Percentiles rank a stretch among this genome's conserved stretches.
These are phyloP conservation scores for Dalbergia oliveri DNA, from an alignment of 306 rosid genomes.

Conservation along the genomic window DNA sequence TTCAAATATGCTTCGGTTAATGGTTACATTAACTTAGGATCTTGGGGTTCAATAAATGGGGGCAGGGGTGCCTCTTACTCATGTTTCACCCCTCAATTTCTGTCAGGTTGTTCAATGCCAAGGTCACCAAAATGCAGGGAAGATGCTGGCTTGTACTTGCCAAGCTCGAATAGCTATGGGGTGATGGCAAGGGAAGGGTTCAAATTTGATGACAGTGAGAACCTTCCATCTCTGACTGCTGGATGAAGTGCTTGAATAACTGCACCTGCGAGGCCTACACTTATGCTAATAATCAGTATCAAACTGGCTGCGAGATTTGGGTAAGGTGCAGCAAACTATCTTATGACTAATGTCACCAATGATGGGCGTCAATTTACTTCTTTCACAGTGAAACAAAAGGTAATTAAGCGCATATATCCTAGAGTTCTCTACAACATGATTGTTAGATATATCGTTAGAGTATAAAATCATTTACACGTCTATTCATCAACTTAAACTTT, in stretches of 20 bases:
- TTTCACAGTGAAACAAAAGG: neutral
- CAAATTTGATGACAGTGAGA: conserved; percentile 21
- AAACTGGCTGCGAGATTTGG: conserved; percentile 31
- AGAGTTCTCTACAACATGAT: neutral
- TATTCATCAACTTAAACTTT: too few species aligned
- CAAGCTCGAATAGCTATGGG: neutral
- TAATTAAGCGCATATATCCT: neutral
- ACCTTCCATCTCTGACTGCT: conserved; percentile 16
- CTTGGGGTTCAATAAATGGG: neutral
- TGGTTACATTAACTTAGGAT: neutral
- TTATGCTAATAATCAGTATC: neutral
- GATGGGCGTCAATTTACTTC: conserved; percentile 26
- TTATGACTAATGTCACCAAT: neutral
- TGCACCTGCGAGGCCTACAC: conserved; percentile 29
- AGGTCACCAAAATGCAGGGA: conserved; percentile 7
- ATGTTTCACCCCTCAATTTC: neutral
- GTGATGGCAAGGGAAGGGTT: conserved; percentile 3
- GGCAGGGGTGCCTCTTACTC: neutral
- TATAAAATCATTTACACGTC: too few species aligned
- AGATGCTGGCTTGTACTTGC: neutral
- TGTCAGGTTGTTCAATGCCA: conserved; percentile 1
- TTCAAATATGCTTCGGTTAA: neutral
- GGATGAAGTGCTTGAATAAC: conserved; percentile 28
- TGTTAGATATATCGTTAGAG: too few species aligned
- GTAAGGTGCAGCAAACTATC: neutral